These are phyloP conservation scores for Lyophyllum semitale DNA, from an alignment of 768 basidiomycete genomes.

Conservation along the genomic window DNA sequence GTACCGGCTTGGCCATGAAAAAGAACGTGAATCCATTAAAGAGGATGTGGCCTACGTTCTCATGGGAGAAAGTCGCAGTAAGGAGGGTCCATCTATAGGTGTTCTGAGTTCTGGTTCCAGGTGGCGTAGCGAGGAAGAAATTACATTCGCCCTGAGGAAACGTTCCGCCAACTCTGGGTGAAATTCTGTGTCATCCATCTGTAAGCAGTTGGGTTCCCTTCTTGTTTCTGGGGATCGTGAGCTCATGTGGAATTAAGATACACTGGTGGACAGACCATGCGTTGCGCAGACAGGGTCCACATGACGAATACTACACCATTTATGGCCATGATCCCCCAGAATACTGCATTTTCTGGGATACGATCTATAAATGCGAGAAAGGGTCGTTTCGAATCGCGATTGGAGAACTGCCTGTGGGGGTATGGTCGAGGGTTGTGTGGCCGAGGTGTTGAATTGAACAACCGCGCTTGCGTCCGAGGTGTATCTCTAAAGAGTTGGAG, in stretches of 20 bases:
- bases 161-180: conserved; percentile 57
- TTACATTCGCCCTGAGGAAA: conserved; percentile 66
- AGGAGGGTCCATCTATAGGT: conserved; percentile 71
- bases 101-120: background rate
- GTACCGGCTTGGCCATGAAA: conserved; percentile 71
- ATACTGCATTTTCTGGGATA: conserved; percentile 52
- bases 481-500: background rate
- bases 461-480: conserved; percentile 4
- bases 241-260: background rate
- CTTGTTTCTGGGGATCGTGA: conserved; percentile 31
- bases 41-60: conserved; percentile 59
- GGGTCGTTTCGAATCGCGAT: background rate
- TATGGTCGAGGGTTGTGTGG: conserved; percentile 13
- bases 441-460: conserved; percentile 13
- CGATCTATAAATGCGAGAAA: conserved; percentile 47
- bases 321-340: conserved; percentile 64
- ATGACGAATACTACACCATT: conserved; percentile 63
- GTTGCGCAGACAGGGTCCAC: conserved; percentile 52
- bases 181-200: conserved; percentile 67
- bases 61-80: conserved; percentile 73
- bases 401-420: conserved; percentile 12
- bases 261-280: conserved; percentile 28
- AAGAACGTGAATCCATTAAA: conserved; percentile 79
- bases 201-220: conserved; percentile 38
- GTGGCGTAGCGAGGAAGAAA: conserved; percentile 21